phyloP scores from a whole-genome alignment of 1,284 basidiomycete genomes.

The Rhodotorula glutinis region DNA sequence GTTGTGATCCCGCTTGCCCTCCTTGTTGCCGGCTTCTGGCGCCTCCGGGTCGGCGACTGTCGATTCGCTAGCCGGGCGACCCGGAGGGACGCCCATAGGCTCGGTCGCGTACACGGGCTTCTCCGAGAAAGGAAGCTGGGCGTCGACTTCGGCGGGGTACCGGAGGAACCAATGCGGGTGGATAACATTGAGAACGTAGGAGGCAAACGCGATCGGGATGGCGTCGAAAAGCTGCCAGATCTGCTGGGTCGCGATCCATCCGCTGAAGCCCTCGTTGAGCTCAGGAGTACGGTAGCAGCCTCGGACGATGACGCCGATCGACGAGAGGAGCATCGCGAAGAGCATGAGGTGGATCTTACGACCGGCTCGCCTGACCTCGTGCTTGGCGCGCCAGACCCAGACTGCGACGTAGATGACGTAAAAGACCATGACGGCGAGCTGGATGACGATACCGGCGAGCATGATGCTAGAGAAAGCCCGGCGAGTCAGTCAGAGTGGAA shows the following conservation, averaged over 20 bases:
- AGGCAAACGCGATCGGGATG: conserved; percentile 7
- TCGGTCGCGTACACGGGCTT: background rate
- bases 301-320: conserved; percentile 22
- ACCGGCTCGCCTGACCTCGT: background rate
- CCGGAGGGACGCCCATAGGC: no score
- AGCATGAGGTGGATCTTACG: conserved; percentile 8
- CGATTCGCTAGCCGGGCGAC: no score
- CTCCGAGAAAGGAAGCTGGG: background rate
- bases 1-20: no score
- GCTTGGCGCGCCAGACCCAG: conserved; percentile 2
- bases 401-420: conserved; percentile 44
- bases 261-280: conserved; percentile 23
- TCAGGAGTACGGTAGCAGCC: conserved; percentile 29
- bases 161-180: conserved; percentile 29
- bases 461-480: conserved; percentile 43
- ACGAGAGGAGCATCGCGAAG: conserved; percentile 1
- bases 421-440: conserved; percentile 46
- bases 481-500: background rate
- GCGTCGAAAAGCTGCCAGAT: conserved; percentile 23
- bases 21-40: no score
- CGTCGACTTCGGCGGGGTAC: background rate
- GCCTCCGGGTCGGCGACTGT: no score
- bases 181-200: conserved; percentile 19
- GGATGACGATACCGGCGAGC: conserved; percentile 51
- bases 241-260: conserved; percentile 17